Conservation (phyloP, 2,329 filamentous ascomycete species). For the Zymoseptoria crescenta region DNA sequence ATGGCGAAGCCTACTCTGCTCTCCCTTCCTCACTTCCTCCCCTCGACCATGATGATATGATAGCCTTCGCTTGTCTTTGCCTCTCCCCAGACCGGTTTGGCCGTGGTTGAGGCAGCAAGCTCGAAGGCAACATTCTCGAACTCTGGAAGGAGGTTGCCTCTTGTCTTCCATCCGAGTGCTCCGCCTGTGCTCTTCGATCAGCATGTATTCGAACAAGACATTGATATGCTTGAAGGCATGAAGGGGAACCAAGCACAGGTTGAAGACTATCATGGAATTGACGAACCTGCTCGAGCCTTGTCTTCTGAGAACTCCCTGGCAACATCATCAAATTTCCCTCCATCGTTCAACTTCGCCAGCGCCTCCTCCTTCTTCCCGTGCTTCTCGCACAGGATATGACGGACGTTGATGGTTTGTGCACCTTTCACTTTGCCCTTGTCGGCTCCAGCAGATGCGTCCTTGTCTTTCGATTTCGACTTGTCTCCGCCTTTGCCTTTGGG, state of each 20-base stretch:
- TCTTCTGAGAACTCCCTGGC: conserved; percentile 67
- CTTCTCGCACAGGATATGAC: conserved; percentile 72
- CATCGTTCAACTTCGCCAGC: conserved; percentile 56
- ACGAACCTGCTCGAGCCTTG: conserved; percentile 56
- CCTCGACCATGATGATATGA: conserved; percentile 73
- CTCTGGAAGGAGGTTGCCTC: conserved; percentile 54
- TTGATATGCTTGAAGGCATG: neutral
- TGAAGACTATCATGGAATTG: neutral
- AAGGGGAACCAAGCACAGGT: neutral
- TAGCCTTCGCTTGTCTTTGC: conserved; percentile 70
- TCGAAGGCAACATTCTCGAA: conserved; percentile 68
- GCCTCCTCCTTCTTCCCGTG: conserved; percentile 72
- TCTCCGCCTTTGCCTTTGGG: conserved; percentile 26
- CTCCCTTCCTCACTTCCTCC: conserved; percentile 43
- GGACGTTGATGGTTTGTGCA: conserved; percentile 62
- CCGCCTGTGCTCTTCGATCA: conserved; percentile 46
- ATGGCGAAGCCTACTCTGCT: neutral
- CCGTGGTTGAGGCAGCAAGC: conserved; percentile 58
- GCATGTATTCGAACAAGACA: neutral
- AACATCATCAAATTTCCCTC: conserved; percentile 67
- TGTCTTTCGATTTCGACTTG: conserved; percentile 19
- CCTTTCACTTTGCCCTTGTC: conserved; percentile 41
- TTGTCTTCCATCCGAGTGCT: conserved; percentile 61
- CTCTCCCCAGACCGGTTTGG: conserved; percentile 58
- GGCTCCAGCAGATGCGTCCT: conserved; percentile 4